These are phyloP conservation scores for Amanita fuliginea DNA, from an alignment of 768 basidiomycete species.

Conservation along the genomic window DNA sequence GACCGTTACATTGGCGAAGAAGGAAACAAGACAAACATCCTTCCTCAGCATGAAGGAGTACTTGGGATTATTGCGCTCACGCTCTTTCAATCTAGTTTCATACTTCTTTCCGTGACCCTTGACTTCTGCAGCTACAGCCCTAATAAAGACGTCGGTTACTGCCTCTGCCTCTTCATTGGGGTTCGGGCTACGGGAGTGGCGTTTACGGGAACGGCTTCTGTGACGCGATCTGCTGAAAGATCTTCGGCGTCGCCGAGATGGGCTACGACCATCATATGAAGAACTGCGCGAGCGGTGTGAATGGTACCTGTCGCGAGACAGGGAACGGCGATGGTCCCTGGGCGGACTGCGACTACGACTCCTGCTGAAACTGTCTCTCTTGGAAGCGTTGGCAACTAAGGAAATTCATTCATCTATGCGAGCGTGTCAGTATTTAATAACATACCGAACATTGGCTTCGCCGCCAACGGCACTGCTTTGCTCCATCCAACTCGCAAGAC, in stretches of 20 bases:
- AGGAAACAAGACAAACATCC: conserved; percentile 29
- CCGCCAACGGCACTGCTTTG: conserved; percentile 84
- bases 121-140: conserved; percentile 78
- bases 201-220: conserved; percentile 32
- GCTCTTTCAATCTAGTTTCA: conserved; percentile 60
- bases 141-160: conserved; percentile 78
- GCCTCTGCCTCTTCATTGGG: conserved; percentile 45
- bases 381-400: not conserved
- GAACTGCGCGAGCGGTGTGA: conserved; percentile 39
- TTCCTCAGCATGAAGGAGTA: conserved; percentile 64
- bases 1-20: not conserved
- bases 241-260: conserved; percentile 31
- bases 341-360: conserved; percentile 32
- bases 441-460: conserved; percentile 73
- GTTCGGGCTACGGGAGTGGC: conserved; percentile 40
- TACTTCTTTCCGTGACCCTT: conserved; percentile 71
- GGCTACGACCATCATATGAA: conserved; percentile 28
- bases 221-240: conserved; percentile 23
- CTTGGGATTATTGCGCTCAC: conserved; percentile 73
- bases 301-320: conserved; percentile 27
- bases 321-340: conserved; percentile 27
- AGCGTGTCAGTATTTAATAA: not conserved
- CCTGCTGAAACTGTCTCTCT: conserved; percentile 9
- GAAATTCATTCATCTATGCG: not conserved
- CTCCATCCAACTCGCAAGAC: conserved; percentile 91